Evolutionary conservation across 768 basidiomycete species (phyloP).

Genomic region (Lentinus tigrinus): DNA sequence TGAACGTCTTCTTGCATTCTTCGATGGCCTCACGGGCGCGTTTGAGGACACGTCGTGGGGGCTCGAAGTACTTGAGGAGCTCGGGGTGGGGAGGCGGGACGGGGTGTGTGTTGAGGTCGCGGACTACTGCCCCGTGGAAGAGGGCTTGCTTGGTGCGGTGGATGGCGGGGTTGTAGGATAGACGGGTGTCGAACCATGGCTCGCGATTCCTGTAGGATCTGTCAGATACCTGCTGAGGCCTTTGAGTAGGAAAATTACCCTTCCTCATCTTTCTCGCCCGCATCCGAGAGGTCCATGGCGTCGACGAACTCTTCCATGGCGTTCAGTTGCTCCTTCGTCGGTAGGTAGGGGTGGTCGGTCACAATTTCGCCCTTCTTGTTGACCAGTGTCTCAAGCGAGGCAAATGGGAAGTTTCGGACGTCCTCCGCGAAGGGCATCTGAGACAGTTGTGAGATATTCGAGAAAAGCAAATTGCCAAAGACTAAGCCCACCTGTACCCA

Average conservation of each 20-base stretch:
- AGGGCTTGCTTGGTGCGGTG: slow-evolving; percentile 93
- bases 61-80: slow-evolving; percentile 78
- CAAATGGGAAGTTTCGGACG: slow-evolving; percentile 82
- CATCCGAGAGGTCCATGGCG: slow-evolving; percentile 81
- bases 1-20: slow-evolving; percentile 63
- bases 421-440: slow-evolving; percentile 98
- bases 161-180: slow-evolving; percentile 86
- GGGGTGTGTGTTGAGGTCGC: slow-evolving; percentile 71
- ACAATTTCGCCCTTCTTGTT: slow-evolving; percentile 75
- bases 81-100: slow-evolving; percentile 86
- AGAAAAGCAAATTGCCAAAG: neutral
- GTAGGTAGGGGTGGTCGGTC: slow-evolving; percentile 77
- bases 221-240: neutral
- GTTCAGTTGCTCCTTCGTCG: slow-evolving; percentile 70
- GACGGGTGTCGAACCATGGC: slow-evolving; percentile 75
- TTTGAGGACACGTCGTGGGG: slow-evolving; percentile 69
- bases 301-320: slow-evolving; percentile 90
- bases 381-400: slow-evolving; percentile 70
- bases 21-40: slow-evolving; percentile 54
- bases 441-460: neutral
- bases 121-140: slow-evolving; percentile 80
- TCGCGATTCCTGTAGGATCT: slow-evolving; percentile 44
- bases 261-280: slow-evolving; percentile 72
- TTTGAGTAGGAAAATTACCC: slow-evolving; percentile 46
- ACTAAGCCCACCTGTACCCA: slow-evolving; percentile 71